Percentiles rank a stretch among this genome's conserved stretches.
phyloP scores from a whole-genome alignment of 169 alveolate genomes.

The Eimeria necatrix region DNA sequence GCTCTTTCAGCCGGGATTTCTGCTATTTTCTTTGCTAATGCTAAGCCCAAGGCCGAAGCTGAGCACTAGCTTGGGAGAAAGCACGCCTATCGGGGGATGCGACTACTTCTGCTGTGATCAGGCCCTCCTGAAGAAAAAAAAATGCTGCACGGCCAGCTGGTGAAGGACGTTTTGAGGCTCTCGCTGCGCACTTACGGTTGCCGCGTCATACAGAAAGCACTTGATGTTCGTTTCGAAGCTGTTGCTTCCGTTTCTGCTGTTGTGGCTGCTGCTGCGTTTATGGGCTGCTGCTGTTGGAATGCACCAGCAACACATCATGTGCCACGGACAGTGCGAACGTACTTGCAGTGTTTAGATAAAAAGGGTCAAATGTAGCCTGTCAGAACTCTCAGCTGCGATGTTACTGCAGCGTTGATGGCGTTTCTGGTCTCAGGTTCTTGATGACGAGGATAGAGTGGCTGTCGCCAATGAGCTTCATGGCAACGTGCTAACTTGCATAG shows the following conservation, averaged over 20 bases:
- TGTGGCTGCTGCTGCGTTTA: conserved; percentile 14
- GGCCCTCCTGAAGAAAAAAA: conserved; percentile 82
- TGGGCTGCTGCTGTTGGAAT: not conserved
- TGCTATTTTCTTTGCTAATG: not conserved
- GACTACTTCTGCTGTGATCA: not conserved
- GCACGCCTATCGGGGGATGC: not conserved
- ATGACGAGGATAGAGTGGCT: conserved; percentile 81
- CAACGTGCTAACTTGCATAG: conserved; percentile 85
- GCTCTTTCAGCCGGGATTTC: not conserved
- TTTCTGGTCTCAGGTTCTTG: conserved; percentile 69
- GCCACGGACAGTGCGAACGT: too few species aligned
- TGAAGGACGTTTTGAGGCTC: conserved; percentile 82
- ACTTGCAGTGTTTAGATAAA: too few species aligned
- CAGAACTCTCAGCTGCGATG: too few species aligned
- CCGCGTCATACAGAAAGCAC: conserved; percentile 82
- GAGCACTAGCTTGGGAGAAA: not conserved
- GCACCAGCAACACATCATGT: not conserved
- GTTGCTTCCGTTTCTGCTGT: conserved; percentile 12
- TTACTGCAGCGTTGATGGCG: too few species aligned
- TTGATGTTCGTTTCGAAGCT: conserved; percentile 62
- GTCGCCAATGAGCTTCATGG: conserved; percentile 83
- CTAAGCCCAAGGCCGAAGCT: not conserved
- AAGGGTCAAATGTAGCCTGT: too few species aligned
- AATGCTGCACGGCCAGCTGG: conserved; percentile 83
- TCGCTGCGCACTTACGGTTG: conserved; percentile 85